These are phyloP conservation scores for Phlyctochytrium bullatum DNA, from an alignment of 192 early-diverging fungal species.

Conservation along the genomic window DNA sequence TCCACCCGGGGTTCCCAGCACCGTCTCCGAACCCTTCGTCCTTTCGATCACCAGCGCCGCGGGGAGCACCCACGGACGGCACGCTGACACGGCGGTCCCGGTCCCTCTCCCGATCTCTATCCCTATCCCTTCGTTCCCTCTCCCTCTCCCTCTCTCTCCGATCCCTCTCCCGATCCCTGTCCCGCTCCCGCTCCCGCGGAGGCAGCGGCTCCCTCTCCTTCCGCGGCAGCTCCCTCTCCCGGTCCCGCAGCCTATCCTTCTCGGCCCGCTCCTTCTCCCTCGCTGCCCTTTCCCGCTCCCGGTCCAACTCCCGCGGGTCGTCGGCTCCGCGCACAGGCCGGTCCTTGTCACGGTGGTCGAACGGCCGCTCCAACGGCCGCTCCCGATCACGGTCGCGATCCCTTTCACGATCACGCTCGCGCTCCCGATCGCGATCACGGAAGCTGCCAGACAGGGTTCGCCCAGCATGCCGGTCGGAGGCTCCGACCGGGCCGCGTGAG, in stretches of 20 bases:
- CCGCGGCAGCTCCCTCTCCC: constrained; percentile 1
- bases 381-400: background rate
- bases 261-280: background rate
- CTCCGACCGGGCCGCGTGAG: no score
- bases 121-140: no score
- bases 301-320: background rate
- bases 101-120: background rate
- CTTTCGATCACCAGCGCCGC: no score
- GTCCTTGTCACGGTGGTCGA: background rate
- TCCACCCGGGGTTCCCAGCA: no score
- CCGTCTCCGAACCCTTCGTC: no score
- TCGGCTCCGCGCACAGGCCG: background rate
- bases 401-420: background rate
- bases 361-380: background rate
- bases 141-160: no score
- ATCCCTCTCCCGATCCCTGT: background rate
- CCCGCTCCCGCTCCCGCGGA: background rate
- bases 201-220: no score
- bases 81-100: no score
- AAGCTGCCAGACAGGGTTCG: no score
- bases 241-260: background rate
- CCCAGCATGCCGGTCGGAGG: no score
- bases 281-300: background rate
- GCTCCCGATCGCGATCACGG: no score
- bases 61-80: no score